Percentiles rank a stretch among this genome's conserved stretches.
These are phyloP conservation scores for Candida oleophila DNA, from an alignment of 805 yeast genomes.

Conservation along the genomic window DNA sequence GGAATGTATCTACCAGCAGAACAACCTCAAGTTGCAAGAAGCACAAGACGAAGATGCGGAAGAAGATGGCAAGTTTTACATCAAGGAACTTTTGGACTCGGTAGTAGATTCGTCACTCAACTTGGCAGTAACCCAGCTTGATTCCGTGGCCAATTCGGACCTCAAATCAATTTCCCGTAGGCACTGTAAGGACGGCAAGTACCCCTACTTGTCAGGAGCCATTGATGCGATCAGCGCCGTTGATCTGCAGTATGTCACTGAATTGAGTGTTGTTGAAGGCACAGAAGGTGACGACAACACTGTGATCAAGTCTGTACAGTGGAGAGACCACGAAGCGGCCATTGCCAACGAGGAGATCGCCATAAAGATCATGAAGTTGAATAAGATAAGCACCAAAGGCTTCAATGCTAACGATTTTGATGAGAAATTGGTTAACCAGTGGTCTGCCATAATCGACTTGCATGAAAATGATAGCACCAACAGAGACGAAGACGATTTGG, in stretches of 20 bases:
- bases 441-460: constrained; percentile 67
- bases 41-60: constrained; percentile 24
- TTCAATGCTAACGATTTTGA: constrained; percentile 52
- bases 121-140: constrained; percentile 48
- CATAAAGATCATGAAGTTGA: constrained; percentile 46
- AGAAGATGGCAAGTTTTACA: constrained; percentile 34
- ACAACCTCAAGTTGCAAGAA: constrained; percentile 6
- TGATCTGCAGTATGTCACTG: constrained; percentile 39
- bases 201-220: constrained; percentile 39
- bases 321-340: constrained; percentile 57
- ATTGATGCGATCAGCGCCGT: constrained; percentile 36
- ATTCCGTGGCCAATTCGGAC: constrained; percentile 36
- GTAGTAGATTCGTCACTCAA: constrained; percentile 66
- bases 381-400: constrained; percentile 19
- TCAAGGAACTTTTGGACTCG: constrained; percentile 56
- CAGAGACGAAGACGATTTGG: constrained; percentile 49
- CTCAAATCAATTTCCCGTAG: constrained; percentile 49
- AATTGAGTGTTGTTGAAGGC: constrained; percentile 17
- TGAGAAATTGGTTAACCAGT: constrained; percentile 47
- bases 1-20: constrained; percentile 41
- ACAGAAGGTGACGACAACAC: constrained; percentile 10
- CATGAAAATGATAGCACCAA: constrained; percentile 55
- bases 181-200: constrained; percentile 29
- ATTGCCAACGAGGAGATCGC: constrained; percentile 75
- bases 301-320: constrained; percentile 36